Evolutionary conservation across 495 filamentous ascomycete genomes (phyloP).

Genomic region (Penicillium mononematosum): DNA sequence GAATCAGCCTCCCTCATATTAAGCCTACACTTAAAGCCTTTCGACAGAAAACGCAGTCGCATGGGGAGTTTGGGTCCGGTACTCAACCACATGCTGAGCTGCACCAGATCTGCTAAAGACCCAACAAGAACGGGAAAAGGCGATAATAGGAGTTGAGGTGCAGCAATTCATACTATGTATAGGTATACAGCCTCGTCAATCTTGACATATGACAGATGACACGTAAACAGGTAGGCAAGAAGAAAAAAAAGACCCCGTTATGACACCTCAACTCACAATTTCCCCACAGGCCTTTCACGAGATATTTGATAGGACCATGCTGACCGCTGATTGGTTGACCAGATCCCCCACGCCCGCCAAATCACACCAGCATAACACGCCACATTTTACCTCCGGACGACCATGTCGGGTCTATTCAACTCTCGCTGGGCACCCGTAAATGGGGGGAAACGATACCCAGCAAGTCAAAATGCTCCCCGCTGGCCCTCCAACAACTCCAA

Average conservation of each 20-base stretch:
- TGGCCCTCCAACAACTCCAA: background rate
- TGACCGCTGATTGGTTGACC: slow-evolving; percentile 1
- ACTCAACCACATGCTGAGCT: background rate
- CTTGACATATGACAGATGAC: background rate
- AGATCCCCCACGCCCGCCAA: background rate
- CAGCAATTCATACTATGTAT: background rate
- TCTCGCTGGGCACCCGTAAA: slow-evolving; percentile 34
- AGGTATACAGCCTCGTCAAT: background rate
- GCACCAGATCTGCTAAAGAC: background rate
- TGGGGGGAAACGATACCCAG: slow-evolving; percentile 2
- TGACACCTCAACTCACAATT: background rate
- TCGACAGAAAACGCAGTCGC: background rate
- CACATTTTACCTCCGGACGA: slow-evolving; percentile 1
- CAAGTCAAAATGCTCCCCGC: background rate
- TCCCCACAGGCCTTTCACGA: background rate
- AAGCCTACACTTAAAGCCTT: background rate
- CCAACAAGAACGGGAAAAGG: background rate
- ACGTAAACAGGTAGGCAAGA: background rate
- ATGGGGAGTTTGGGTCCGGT: background rate
- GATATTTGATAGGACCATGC: background rate
- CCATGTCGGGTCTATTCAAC: slow-evolving; percentile 29
- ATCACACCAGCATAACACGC: background rate
- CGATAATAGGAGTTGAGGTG: background rate
- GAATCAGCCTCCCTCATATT: background rate
- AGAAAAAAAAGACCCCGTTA: no score